Evolutionary conservation across 2,329 filamentous ascomycete species (phyloP).

Genomic region (Botrytis paeoniae): DNA sequence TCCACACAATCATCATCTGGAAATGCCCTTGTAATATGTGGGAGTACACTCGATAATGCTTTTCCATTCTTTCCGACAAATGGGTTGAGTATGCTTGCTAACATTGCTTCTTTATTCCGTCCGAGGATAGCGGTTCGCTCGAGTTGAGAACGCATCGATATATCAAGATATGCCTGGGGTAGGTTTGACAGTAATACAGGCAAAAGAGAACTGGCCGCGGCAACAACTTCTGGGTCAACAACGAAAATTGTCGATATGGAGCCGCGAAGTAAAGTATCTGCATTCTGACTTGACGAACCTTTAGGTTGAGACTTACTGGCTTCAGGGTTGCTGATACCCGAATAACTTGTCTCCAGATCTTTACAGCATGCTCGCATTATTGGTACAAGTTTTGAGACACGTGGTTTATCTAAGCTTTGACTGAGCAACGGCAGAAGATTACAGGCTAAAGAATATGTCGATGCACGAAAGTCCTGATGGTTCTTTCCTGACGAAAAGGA

Average conservation of each 20-base stretch:
- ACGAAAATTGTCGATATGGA: slow-evolving; percentile 34
- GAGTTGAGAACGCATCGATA: slow-evolving; percentile 68
- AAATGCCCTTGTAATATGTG: slow-evolving; percentile 69
- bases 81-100: slow-evolving; percentile 80
- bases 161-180: slow-evolving; percentile 64
- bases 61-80: slow-evolving; percentile 61
- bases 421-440: slow-evolving; percentile 54
- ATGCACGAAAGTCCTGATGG: slow-evolving; percentile 53
- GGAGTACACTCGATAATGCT: slow-evolving; percentile 71
- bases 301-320: slow-evolving; percentile 35
- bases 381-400: slow-evolving; percentile 59
- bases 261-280: slow-evolving; percentile 63
- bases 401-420: slow-evolving; percentile 62
- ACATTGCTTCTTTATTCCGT: slow-evolving; percentile 66
- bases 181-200: slow-evolving; percentile 59
- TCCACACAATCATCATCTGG: slow-evolving; percentile 65
- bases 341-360: slow-evolving; percentile 60
- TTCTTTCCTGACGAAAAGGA: slow-evolving; percentile 61
- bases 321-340: slow-evolving; percentile 34
- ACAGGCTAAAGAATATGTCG: slow-evolving; percentile 58
- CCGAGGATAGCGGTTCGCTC: slow-evolving; percentile 78
- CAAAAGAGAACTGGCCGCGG: slow-evolving; percentile 61
- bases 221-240: slow-evolving; percentile 47
- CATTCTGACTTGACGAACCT: slow-evolving; percentile 52
- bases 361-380: slow-evolving; percentile 68